phyloP scores from a whole-genome alignment of 2,329 filamentous ascomycete species.

The Plenodomus tracheiphilus region DNA sequence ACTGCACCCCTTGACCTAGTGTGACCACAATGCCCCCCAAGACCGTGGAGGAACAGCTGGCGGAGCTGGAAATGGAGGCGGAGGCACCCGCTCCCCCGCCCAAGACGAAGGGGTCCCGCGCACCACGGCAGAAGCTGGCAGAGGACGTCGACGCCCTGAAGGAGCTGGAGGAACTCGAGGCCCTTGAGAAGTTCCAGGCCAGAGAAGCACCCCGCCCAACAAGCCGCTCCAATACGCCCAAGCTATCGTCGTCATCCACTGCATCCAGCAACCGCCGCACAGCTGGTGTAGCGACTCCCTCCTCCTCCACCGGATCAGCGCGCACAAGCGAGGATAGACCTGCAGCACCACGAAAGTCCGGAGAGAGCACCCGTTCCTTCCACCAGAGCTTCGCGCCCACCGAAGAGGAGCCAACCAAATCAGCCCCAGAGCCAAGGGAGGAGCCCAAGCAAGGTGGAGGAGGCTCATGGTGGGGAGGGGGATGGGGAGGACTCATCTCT shows the following conservation, averaged over 20 bases:
- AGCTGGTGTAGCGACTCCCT: constrained; percentile 41
- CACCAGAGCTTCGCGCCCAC: constrained; percentile 73
- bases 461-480: constrained; percentile 62
- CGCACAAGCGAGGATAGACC: constrained; percentile 64
- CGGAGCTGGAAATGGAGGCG: constrained; percentile 45
- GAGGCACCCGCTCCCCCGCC: constrained; percentile 39
- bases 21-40: constrained; percentile 39
- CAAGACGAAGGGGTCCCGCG: constrained; percentile 50
- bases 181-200: constrained; percentile 53
- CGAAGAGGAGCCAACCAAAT: constrained; percentile 46
- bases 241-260: constrained; percentile 55
- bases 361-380: constrained; percentile 72
- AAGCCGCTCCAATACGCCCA: constrained; percentile 78
- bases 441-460: constrained; percentile 42
- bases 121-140: constrained; percentile 47
- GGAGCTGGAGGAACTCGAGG: constrained; percentile 78
- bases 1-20: not conserved
- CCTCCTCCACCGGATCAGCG: constrained; percentile 45
- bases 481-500: constrained; percentile 80
- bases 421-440: constrained; percentile 57
- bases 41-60: constrained; percentile 54
- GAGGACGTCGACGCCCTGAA: constrained; percentile 75
- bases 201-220: constrained; percentile 62
- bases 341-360: constrained; percentile 66
- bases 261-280: constrained; percentile 45